Base-by-base conservation (phyloP, 106 monocot genomes). In the Phalaenopsis equestris region DNA sequence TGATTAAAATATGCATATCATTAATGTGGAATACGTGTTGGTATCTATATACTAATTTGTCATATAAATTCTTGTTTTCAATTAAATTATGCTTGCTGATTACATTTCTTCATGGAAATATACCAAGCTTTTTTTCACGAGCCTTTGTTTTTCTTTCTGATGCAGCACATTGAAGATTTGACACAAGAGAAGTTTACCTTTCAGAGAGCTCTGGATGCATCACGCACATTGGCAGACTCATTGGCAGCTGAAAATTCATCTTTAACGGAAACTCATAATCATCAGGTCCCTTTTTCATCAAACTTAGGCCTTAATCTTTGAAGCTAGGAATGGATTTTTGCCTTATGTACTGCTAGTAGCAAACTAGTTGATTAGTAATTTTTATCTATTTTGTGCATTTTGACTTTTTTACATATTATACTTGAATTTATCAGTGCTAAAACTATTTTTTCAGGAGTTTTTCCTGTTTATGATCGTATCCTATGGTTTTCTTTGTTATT, bases 91-190 rank as follows among this genome's bases (percentile, higher is more conserved):
- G 38, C 37, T 70, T 70, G 10, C 4, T 70, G 70, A 76, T 76
- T 49, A 23, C 47, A 6, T 49, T 47, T 80, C 8, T n/a, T 70
- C 67, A 70, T 47, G 70, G 21, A 5, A 17, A 21, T 42, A 11
- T 47, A 10, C 5, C 30, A 70, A 23, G 15, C 16, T 80, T 36
- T 37, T 11, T 72, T 47, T 23, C 56, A 56, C 45, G 49, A 41
- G 41, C 21, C 56, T 37, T 37, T 9, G 24, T 41, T 79, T 57
- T 76, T 58, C 77, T 81, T 64, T 80, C n/a, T 76, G 36, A 55
- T 83, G 49, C 91, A 99, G 99, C 91, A 94, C 57, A 99, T 99
- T 86, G 95, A 99, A 84, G 99, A 99, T 88, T 85, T 99, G 82
- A 99, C 99, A 38, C 88, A 85, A 86, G 99, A 99, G 67, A 99